Evolutionary conservation across 495 filamentous ascomycete species (phyloP).

Genomic region (Penicillium turbatum): DNA sequence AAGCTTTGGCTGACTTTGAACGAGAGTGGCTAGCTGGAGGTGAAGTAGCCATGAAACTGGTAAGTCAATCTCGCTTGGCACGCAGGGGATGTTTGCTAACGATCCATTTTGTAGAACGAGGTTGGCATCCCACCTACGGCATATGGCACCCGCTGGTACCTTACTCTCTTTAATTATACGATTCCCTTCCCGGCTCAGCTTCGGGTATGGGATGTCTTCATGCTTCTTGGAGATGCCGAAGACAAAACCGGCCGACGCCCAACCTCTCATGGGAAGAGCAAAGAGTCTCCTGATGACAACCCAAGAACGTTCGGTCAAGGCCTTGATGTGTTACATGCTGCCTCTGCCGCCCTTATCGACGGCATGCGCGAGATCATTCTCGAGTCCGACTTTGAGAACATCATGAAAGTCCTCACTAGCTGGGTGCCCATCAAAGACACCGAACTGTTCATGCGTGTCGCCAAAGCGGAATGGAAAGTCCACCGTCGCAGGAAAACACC

Average conservation of each 20-base stretch:
- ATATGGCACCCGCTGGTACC: constrained; percentile 95
- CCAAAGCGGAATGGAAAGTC: constrained; percentile 85
- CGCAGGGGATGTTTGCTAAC: constrained; percentile 6
- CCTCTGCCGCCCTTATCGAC: constrained; percentile 85
- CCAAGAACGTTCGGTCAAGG: constrained; percentile 55
- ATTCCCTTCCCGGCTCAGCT: constrained; percentile 95
- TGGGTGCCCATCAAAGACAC: constrained; percentile 96
- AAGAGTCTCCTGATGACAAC: constrained; percentile 7
- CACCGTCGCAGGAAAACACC: constrained; percentile 49
- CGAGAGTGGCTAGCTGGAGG: constrained; percentile 73
- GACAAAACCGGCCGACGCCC: constrained; percentile 16
- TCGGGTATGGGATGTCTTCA: constrained; percentile 98
- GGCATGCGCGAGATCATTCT: constrained; percentile 87
- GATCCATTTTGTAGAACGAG: constrained; percentile 53
- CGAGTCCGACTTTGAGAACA: constrained; percentile 93
- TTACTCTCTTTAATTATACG: constrained; percentile 96
- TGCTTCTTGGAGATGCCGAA: constrained; percentile 81
- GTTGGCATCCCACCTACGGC: constrained; percentile 80
- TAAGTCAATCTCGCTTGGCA: constrained; percentile 39
- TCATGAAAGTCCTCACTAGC: constrained; percentile 95
- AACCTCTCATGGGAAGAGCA: constrained; percentile 42
- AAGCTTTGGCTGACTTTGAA: constrained; percentile 83
- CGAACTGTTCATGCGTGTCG: constrained; percentile 90
- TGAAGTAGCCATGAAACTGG: constrained; percentile 72
- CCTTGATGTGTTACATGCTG: constrained; percentile 87